phyloP scores from a whole-genome alignment of 441 rosid genomes.

The Pelargonium cotyledonis region DNA sequence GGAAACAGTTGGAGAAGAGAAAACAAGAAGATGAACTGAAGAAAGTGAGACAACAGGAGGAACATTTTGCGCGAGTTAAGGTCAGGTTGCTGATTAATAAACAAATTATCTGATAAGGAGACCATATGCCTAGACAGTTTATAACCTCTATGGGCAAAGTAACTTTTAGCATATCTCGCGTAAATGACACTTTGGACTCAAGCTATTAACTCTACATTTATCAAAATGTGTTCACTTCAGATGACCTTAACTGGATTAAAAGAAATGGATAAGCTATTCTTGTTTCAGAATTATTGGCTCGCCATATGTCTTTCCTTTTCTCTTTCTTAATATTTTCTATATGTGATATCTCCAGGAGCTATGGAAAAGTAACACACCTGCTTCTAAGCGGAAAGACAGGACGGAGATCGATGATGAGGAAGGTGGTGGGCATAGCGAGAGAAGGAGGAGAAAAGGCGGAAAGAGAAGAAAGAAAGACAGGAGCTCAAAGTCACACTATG shows the following conservation, averaged over 20 bases:
- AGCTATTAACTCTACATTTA: not conserved
- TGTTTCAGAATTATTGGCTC: not conserved
- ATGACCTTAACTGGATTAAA: not conserved
- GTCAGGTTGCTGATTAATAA: conserved; percentile 28
- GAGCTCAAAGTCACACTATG: conserved; percentile 64
- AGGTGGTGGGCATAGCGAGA: conserved; percentile 78
- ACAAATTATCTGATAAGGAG: not conserved
- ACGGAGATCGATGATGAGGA: conserved; percentile 65
- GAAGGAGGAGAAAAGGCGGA: conserved; percentile 85
- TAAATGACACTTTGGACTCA: not conserved
- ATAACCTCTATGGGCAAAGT: not conserved
- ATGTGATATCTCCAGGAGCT: conserved; percentile 62
- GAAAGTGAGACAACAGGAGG: conserved; percentile 84
- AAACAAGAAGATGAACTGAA: conserved; percentile 92
- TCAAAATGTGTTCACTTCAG: not conserved
- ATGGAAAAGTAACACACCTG: conserved; percentile 82
- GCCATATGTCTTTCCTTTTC: conserved; percentile 5
- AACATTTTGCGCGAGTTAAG: conserved; percentile 88
- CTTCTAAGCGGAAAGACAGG: conserved; percentile 80
- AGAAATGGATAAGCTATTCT: not conserved
- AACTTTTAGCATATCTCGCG: not conserved
- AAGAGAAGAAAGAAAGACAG: conserved; percentile 93
- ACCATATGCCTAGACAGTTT: not conserved
- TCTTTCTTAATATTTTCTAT: conserved; percentile 2
- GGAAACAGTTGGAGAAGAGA: conserved; percentile 97